Evolutionary conservation across 768 basidiomycete species (phyloP).

Genomic region (Gloeopeniophorella convolvens): DNA sequence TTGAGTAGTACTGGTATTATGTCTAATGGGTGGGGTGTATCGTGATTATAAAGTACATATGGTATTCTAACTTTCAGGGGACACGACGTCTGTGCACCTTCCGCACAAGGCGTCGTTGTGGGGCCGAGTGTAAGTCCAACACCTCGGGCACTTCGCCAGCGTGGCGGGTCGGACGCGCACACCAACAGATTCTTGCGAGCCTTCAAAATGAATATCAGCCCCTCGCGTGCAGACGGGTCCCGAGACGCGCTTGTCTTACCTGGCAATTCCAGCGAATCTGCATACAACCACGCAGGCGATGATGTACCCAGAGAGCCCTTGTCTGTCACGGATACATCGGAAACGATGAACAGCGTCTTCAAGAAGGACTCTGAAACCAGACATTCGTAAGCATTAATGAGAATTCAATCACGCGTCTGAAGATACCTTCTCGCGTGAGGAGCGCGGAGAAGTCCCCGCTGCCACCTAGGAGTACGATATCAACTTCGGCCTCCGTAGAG

Average conservation of each 20-base stretch:
- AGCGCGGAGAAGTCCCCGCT: slow-evolving; percentile 25
- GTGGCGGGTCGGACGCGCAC: slow-evolving; percentile 59
- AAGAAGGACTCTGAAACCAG: slow-evolving; percentile 49
- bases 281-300: slow-evolving; percentile 46
- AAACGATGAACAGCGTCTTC: slow-evolving; percentile 76
- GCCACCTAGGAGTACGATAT: slow-evolving; percentile 47
- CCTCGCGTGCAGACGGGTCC: neutral
- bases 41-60: slow-evolving; percentile 9
- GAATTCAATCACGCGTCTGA: neutral
- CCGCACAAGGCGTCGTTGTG: slow-evolving; percentile 50
- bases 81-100: slow-evolving; percentile 46
- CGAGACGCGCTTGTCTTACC: slow-evolving; percentile 31
- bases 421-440: slow-evolving; percentile 39
- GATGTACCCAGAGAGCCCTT: slow-evolving; percentile 35
- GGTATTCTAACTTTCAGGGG: slow-evolving; percentile 4
- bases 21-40: too few relatives aligned
- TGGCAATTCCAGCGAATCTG: slow-evolving; percentile 36
- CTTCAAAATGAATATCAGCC: slow-evolving; percentile 18
- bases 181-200: slow-evolving; percentile 27
- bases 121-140: slow-evolving; percentile 72
- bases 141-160: slow-evolving; percentile 76
- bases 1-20: too few relatives aligned
- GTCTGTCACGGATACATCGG: slow-evolving; percentile 51
- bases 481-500: slow-evolving; percentile 71
- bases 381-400: neutral